These are phyloP conservation scores for Nicotiana sylvestris DNA, from an alignment of 257 asterid genomes.

Conservation along the genomic window DNA sequence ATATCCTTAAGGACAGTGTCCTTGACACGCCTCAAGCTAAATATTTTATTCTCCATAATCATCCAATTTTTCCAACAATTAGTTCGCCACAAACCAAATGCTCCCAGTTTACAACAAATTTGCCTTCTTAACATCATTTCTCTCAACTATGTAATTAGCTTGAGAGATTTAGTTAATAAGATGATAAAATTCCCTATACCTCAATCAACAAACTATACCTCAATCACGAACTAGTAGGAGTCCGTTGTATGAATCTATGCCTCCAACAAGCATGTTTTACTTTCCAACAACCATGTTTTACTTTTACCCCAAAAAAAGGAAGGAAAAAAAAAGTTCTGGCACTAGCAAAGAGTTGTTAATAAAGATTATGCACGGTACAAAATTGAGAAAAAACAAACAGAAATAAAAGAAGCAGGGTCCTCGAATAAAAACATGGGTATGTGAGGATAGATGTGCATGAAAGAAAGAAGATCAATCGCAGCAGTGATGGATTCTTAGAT, in stretches of 20 bases:
- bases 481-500: no score
- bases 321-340: not conserved
- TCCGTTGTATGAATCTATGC: not conserved
- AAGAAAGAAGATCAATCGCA: not conserved
- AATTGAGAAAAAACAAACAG: not conserved
- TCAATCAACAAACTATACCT: not conserved
- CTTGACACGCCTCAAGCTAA: no score
- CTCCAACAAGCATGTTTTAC: not conserved
- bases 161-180: not conserved
- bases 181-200: not conserved
- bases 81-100: not conserved
- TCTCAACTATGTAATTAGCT: not conserved
- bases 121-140: not conserved
- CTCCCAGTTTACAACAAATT: not conserved
- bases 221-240: not conserved
- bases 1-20: no score
- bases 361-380: not conserved
- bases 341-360: not conserved
- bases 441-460: constrained; percentile 3
- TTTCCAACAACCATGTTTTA: not conserved
- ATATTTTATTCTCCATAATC: no score
- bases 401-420: not conserved
- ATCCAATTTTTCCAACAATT: not conserved
- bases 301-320: not conserved
- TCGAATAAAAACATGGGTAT: not conserved